Percentiles rank a stretch among this genome's conserved stretches.
phyloP scores from a whole-genome alignment of 176 grass and related monocot species.

The Oryza meridionalis region DNA sequence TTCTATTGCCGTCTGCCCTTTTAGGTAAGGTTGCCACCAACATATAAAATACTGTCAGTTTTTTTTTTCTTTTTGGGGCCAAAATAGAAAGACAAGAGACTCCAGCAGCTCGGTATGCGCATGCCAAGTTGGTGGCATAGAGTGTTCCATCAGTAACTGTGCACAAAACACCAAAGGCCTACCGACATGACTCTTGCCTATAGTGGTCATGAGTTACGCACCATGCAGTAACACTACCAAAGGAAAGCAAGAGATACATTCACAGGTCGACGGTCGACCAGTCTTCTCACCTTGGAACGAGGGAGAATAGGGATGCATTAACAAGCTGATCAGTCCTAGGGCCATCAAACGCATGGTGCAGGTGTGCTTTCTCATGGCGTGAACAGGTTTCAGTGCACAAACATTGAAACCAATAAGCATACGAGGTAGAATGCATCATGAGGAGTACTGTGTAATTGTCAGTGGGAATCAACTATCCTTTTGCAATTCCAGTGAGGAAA shows the following conservation, averaged over 20 bases:
- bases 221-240: background rate
- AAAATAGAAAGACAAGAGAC: no score
- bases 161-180: background rate
- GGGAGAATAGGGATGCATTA: background rate
- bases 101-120: no score
- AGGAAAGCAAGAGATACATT: background rate
- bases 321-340: background rate
- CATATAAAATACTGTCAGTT: background rate
- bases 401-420: background rate
- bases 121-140: background rate
- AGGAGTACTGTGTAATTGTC: background rate
- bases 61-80: background rate
- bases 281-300: background rate
- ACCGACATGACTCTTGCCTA: background rate
- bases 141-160: background rate
- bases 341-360: background rate
- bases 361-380: no score
- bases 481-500: background rate
- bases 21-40: background rate
- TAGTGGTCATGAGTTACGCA: no score
- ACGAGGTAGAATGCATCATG: background rate
- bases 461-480: background rate
- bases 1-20: background rate
- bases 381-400: no score
- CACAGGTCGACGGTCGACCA: no score